Evolutionary conservation across 148 eudicot species (phyloP).

Genomic region (Chenopodium suecicum): DNA sequence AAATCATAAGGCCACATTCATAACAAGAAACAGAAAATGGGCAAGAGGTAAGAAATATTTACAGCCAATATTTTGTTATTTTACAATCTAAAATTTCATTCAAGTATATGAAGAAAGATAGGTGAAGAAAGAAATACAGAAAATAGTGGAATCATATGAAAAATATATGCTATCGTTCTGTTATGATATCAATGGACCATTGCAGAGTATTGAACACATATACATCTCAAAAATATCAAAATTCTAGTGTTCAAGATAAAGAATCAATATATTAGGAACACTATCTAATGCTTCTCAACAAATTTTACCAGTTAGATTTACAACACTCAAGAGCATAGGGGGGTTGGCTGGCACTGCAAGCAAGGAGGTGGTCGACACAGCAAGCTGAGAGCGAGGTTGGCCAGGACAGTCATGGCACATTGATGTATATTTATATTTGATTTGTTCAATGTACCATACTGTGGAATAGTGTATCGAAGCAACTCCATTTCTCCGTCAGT

Average conservation of each 20-base stretch:
- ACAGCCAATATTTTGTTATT: not conserved
- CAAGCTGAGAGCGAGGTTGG: not conserved
- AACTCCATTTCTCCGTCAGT: not conserved
- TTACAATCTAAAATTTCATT: not conserved
- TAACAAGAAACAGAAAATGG: slow-evolving; percentile 8
- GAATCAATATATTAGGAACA: not conserved
- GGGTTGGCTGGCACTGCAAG: not conserved
- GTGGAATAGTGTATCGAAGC: not conserved
- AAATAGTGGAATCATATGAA: not conserved
- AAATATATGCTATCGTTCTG: not conserved
- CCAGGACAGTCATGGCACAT: not conserved
- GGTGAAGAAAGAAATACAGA: not conserved
- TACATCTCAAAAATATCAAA: not conserved
- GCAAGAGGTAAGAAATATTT: not conserved
- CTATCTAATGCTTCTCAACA: not conserved
- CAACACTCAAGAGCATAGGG: slow-evolving; percentile 4
- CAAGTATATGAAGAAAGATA: not conserved
- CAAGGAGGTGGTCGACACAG: not conserved
- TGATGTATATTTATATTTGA: not conserved
- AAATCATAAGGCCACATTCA: slow-evolving; percentile 6
- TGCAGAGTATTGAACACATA: not conserved
- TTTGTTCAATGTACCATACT: not conserved
- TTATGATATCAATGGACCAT: not conserved
- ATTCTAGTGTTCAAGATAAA: not conserved
- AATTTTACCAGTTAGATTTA: slow-evolving; percentile 1